Base-by-base conservation (phyloP, 306 rosid species). In the Rubus idaeus region DNA sequence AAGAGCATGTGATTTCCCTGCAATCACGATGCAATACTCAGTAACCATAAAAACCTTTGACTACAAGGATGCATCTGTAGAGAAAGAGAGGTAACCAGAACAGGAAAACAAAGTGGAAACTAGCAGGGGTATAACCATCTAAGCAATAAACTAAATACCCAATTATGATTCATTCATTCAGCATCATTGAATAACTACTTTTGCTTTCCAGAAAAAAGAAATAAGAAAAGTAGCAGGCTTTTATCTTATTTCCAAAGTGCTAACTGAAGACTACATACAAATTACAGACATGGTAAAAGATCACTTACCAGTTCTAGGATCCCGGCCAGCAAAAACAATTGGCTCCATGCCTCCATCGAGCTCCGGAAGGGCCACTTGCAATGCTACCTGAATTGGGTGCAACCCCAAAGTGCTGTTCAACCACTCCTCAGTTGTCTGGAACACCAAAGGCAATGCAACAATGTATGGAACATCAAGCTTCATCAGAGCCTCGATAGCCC, bases 291-390 rank as follows among this genome's bases (percentile, higher is more conserved):
- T 0, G 18, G 18, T 47, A 6, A 50, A 8, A 61, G 21, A 37
- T 79, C 10, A 70, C 85, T 52, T 62, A 80, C 99, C 99, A 51
- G 99, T 87, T 86, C 88, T 90, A 53, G 99, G 99, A 90, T 96
- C 99, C 21, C 99, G 89, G 26, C 99, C 98, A 0, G 99, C 89
- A 37, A 91, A 96, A 80, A 96, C 96, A 13, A 96, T 96, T 12
- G 99, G 99, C 83, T 96, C 99, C 97, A 96, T 96, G 74, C 98
- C 99, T 71, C 99, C 99, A 83, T 92, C 99, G 0, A 96, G 97
- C 87, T 96, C 99, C 0, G 99, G 99, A 66, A 96, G 90, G 56
- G 99, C 99, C 78, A 96, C 98, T 81, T 96, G 99, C 80, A 96
- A 88, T 26, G 99, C 99, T 7, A 96, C 99, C 89, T 96, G 99